Conservation (phyloP, 2,329 filamentous ascomycete species). For the Calonectria pseudoreteaudii region DNA sequence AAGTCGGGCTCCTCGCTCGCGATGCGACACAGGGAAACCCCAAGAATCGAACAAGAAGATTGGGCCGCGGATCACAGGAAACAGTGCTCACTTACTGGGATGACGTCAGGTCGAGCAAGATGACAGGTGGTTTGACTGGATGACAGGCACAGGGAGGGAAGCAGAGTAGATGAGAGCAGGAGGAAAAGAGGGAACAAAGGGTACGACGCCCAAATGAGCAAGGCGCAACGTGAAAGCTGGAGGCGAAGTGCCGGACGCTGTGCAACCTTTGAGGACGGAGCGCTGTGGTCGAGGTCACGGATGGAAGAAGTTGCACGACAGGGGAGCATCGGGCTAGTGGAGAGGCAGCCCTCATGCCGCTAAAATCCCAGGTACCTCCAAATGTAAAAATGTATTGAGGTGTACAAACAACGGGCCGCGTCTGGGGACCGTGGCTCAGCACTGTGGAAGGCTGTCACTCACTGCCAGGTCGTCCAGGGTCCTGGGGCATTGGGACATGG, state of each 20-base stretch:
- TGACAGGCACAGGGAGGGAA: constrained; percentile 12
- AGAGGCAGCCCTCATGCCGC: constrained; percentile 14
- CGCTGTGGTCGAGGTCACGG: constrained; percentile 5
- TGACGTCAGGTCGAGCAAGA: constrained; percentile 40
- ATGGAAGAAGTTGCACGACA: constrained; percentile 8
- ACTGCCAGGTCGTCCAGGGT: constrained; percentile 3
- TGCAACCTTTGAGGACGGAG: not conserved
- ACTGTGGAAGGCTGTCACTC: not conserved
- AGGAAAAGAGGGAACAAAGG: not conserved
- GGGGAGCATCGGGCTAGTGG: not conserved
- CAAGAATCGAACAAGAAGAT: constrained; percentile 22
- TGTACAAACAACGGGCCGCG: constrained; percentile 35
- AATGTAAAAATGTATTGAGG: not conserved
- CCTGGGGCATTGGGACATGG: not conserved
- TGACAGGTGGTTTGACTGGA: constrained; percentile 12
- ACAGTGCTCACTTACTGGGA: constrained; percentile 38
- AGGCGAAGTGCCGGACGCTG: constrained; percentile 7
- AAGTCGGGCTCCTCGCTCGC: not conserved
- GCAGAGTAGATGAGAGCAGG: not conserved
- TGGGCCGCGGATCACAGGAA: constrained; percentile 27
- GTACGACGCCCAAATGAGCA: not conserved
- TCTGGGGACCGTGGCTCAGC: constrained; percentile 43
- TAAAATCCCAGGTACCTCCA: not conserved
- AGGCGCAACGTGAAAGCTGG: constrained; percentile 16
- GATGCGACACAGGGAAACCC: constrained; percentile 10